Evolutionary conservation across 441 rosid genomes (phyloP).

Genomic region (Jatropha podagrica): DNA sequence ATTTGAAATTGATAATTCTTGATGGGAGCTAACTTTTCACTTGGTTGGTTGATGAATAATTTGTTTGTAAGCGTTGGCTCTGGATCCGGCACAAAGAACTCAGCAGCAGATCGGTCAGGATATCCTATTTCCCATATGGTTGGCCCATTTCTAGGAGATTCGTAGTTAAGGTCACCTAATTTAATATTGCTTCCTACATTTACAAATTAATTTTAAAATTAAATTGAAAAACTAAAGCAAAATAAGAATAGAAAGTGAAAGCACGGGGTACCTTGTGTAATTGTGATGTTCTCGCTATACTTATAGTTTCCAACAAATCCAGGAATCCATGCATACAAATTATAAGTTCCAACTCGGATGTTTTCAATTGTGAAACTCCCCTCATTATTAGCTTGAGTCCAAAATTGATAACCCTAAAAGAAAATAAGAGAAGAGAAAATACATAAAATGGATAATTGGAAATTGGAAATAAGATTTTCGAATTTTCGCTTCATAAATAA

Average conservation of each 20-base stretch:
- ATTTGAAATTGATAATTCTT: background rate
- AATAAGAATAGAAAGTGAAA: too few species aligned
- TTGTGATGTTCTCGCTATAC: constrained; percentile 21
- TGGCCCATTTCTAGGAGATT: constrained; percentile 47
- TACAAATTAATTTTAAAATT: background rate
- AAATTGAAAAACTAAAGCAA: background rate
- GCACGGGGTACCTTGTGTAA: constrained; percentile 41
- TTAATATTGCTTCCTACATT: constrained; percentile 35
- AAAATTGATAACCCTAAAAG: constrained; percentile 48
- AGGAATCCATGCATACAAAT: too few species aligned
- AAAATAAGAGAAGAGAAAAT: too few species aligned
- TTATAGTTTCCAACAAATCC: constrained; percentile 36
- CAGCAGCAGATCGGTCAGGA: constrained; percentile 60
- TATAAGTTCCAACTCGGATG: constrained; percentile 6
- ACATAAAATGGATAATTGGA: too few species aligned
- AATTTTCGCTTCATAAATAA: background rate
- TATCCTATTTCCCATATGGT: constrained; percentile 47
- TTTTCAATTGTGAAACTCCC: constrained; percentile 45
- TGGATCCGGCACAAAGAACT: constrained; percentile 60
- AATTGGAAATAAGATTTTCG: too few species aligned
- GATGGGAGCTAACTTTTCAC: constrained; percentile 35
- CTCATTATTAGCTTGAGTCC: constrained; percentile 47
- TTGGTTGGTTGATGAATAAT: constrained; percentile 21
- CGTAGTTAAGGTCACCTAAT: constrained; percentile 36
- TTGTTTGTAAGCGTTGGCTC: constrained; percentile 36